Evolutionary conservation across 2,329 filamentous ascomycete species (phyloP).

Genomic region (Cordyceps cateniannulata): DNA sequence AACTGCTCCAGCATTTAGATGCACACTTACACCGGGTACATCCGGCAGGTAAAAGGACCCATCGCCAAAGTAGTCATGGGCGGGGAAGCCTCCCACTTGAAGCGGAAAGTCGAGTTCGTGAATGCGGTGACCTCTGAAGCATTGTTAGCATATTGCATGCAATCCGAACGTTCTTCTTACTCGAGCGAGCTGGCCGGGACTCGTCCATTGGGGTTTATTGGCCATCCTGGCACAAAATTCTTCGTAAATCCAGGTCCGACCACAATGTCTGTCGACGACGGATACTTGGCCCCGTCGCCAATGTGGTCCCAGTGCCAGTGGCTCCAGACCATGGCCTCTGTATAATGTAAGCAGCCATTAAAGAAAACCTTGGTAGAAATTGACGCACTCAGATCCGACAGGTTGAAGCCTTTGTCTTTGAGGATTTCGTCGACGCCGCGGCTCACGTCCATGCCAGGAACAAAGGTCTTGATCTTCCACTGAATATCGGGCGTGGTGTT

Average conservation of each 20-base stretch:
- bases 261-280: slow-evolving; percentile 36
- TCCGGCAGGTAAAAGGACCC: slow-evolving; percentile 36
- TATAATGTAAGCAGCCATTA: not conserved
- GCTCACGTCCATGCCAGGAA: slow-evolving; percentile 12
- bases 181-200: slow-evolving; percentile 30
- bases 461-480: slow-evolving; percentile 6
- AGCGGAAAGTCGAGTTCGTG: slow-evolving; percentile 23
- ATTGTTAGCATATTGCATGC: not conserved
- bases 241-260: slow-evolving; percentile 47
- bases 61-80: slow-evolving; percentile 36
- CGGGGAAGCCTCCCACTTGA: slow-evolving; percentile 30
- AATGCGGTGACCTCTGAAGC: slow-evolving; percentile 19
- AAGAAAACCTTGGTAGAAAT: rapidly evolving
- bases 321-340: slow-evolving; percentile 20
- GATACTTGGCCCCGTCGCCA: slow-evolving; percentile 43
- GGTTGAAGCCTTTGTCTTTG: slow-evolving; percentile 8
- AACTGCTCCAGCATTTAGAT: not conserved
- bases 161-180: slow-evolving; percentile 10
- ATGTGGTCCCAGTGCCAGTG: slow-evolving; percentile 48
- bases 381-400: slow-evolving; percentile 12
- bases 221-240: slow-evolving; percentile 40
- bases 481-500: slow-evolving; percentile 2
- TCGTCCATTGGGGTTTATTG: slow-evolving; percentile 27
- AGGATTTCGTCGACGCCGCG: slow-evolving; percentile 17
- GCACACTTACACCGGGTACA: slow-evolving; percentile 24